phyloP scores from a whole-genome alignment of 164 flowering plant species.

The Chimonanthus praecox region DNA sequence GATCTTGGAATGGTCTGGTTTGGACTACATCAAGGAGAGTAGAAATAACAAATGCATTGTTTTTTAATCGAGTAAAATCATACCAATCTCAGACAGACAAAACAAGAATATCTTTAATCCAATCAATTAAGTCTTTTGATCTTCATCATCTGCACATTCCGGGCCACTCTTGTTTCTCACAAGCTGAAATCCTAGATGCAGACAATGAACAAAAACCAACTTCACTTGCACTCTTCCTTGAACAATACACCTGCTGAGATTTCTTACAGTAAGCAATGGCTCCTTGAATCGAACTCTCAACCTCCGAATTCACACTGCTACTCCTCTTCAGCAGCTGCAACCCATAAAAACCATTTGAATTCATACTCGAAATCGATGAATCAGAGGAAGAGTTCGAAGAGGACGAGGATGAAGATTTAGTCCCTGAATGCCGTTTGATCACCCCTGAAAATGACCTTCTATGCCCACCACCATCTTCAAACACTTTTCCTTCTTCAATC shows the following conservation, averaged over 20 bases:
- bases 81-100: conserved; percentile 8
- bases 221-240: conserved; percentile 48
- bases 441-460: conserved; percentile 65
- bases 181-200: conserved; percentile 30
- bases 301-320: conserved; percentile 37
- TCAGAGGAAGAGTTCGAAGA: conserved; percentile 36
- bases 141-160: conserved; percentile 46
- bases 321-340: conserved; percentile 48
- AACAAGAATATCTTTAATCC: background rate
- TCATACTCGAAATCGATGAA: conserved; percentile 26
- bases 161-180: conserved; percentile 39
- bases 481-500: conserved; percentile 28
- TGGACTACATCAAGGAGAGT: background rate
- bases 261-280: conserved; percentile 40
- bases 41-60: background rate
- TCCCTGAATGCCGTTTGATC: conserved; percentile 38
- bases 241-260: conserved; percentile 45
- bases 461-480: conserved; percentile 27
- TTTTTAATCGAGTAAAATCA: conserved; percentile 11
- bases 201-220: conserved; percentile 41
- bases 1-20: background rate
- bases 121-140: background rate
- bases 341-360: conserved; percentile 32
- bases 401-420: conserved; percentile 38
- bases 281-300: conserved; percentile 33